Evolutionary conservation across 2,329 filamentous ascomycete species (phyloP).

Genomic region (Fusarium ramigenum): DNA sequence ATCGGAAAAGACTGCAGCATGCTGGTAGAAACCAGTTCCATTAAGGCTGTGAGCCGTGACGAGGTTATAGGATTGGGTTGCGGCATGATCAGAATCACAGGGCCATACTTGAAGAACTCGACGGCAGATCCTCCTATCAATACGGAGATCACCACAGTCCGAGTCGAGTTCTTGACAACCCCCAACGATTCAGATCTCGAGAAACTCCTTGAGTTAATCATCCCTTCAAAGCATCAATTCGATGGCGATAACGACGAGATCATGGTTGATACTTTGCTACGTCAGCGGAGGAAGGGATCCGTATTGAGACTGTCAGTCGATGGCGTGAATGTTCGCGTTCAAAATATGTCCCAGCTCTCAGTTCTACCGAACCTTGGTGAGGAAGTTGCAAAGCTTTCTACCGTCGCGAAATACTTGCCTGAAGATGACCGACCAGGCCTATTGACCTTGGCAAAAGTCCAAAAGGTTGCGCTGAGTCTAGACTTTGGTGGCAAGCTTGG

Average conservation of each 20-base stretch:
- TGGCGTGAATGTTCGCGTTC: constrained; percentile 69
- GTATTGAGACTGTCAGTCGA: constrained; percentile 78
- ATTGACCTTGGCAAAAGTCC: constrained; percentile 75
- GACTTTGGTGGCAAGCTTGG: constrained; percentile 77
- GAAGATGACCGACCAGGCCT: constrained; percentile 94
- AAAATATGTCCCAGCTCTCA: constrained; percentile 70
- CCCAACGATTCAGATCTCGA: constrained; percentile 86
- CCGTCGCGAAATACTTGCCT: constrained; percentile 91
- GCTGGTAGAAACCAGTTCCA: constrained; percentile 77
- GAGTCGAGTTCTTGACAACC: constrained; percentile 75
- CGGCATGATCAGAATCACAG: constrained; percentile 77
- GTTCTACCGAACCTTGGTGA: constrained; percentile 76
- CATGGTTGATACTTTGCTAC: constrained; percentile 87
- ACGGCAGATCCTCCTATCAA: constrained; percentile 68
- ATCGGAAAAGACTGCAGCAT: constrained; percentile 80
- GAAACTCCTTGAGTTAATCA: constrained; percentile 83
- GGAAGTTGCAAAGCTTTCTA: constrained; percentile 84
- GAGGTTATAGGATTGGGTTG: constrained; percentile 78
- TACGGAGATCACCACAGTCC: constrained; percentile 71
- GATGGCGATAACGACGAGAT: constrained; percentile 89
- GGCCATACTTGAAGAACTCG: constrained; percentile 69
- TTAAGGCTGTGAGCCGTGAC: constrained; percentile 82
- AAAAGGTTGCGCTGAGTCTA: constrained; percentile 68
- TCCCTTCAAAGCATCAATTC: constrained; percentile 90
- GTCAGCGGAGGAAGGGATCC: constrained; percentile 86